Conservation (phyloP, 1,284 basidiomycete genomes). For the Fistulina hepatica region DNA sequence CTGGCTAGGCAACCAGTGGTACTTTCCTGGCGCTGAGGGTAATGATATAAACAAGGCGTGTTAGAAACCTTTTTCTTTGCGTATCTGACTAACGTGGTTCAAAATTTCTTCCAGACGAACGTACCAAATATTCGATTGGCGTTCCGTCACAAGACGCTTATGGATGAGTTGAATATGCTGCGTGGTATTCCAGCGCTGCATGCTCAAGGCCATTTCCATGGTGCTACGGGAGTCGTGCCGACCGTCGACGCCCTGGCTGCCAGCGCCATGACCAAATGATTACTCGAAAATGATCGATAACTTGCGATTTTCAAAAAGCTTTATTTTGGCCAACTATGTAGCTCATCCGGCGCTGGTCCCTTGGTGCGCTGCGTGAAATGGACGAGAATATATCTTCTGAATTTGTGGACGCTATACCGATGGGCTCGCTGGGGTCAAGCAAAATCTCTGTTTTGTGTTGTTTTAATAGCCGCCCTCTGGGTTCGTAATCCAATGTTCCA, state of each 20-base stretch:
- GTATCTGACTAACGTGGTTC: slow-evolving; percentile 12
- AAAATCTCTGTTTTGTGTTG: too few relatives aligned
- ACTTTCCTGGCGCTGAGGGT: slow-evolving; percentile 75
- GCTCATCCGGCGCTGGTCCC: too few relatives aligned
- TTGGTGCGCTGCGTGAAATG: too few relatives aligned
- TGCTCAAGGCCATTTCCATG: background rate
- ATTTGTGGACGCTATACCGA: too few relatives aligned
- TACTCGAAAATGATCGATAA: too few relatives aligned
- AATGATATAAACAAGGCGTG: slow-evolving; percentile 86
- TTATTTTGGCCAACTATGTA: too few relatives aligned
- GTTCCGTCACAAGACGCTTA: slow-evolving; percentile 82
- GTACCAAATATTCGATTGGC: slow-evolving; percentile 86
- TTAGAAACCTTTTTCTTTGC: slow-evolving; percentile 5
- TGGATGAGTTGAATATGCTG: slow-evolving; percentile 79
- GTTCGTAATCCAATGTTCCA: too few relatives aligned
- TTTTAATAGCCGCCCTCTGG: too few relatives aligned
- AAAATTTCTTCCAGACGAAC: slow-evolving; percentile 61
- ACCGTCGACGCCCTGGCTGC: slow-evolving; percentile 26
- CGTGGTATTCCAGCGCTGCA: slow-evolving; percentile 18
- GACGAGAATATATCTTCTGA: too few relatives aligned
- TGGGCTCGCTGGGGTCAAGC: too few relatives aligned
- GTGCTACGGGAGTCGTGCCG: too few relatives aligned
- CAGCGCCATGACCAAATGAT: slow-evolving; percentile 26
- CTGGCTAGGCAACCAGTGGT: slow-evolving; percentile 90
- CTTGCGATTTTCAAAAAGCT: background rate